Evolutionary conservation across 768 basidiomycete species (phyloP), one percentile per base, ranked within the genome.

Genomic region (Boletus vermiculosoides): DNA sequence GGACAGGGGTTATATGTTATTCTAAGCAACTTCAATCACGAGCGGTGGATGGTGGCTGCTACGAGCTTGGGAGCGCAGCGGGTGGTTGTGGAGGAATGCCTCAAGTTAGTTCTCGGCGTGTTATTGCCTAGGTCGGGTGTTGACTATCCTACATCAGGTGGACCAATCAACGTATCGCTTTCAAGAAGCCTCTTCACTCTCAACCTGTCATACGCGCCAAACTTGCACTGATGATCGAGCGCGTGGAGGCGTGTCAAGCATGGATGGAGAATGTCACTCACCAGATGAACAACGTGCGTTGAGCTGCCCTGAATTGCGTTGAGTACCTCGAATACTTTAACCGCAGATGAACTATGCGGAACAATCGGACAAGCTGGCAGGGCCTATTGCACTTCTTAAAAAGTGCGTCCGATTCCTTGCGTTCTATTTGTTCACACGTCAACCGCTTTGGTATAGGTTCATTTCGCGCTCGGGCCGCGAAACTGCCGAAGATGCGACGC

Each of bases 191-290:
- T 20, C 77, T 94, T 53, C 81, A 81, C 53, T 76, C 84, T 28
- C 91, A 95, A 67, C 81, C 95, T 9, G 94, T 97, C 64, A 89
- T 98, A 61, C 83, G 95, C 18, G 76, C 87, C 31, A 96, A 94
- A 74, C 80, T 98, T 44, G 92, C 90, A 22, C 72, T 74, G 47
- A 97, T 98, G 92, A 94, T 98, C 47, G 86, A 90, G 55, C 87
- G 92, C 40, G 82, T 94, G 41, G 94, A 98, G 74, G 82, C 80
- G 20, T 85, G 78, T 58, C 94, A 96, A 67, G 85, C 85, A 48
- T 97, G 93, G 93, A 81, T 94, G 12, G 95, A 98, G 77, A 82
- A 78, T 22, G 77, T 97, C 52, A 97, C 94, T 3, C 84, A 88
- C 68, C 94, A 97, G 71, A 95, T 96, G 93, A 92, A 88, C 68